Base-by-base conservation (phyloP, 805 yeast species). In the Metschnikowia proteae region DNA sequence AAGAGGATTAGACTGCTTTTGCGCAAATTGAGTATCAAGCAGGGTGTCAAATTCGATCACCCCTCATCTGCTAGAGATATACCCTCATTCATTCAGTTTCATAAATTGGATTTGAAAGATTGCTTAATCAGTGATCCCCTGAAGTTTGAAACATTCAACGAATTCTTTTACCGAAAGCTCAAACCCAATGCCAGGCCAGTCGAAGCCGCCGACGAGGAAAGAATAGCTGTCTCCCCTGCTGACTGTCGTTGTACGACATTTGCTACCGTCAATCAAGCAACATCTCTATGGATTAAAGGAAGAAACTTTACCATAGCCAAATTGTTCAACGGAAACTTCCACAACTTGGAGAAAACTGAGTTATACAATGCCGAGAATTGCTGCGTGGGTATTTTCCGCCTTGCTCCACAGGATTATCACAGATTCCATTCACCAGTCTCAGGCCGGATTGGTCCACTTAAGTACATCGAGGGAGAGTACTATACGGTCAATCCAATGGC, bases 401-500 rank as follows among this genome's bases (percentile, higher is more conserved):
- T 92, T 38, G 98, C 99, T 0, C 99, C 99, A 1, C 99, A 92
- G 63, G 99, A 92, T 64, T 92, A 92, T 61, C 99, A 92, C 62
- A 72, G 99, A 39, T 91, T 92, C 66, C 99, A 92, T 64, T 76
- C 81, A 11, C 96, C 97, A 0, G 91, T 94, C 2, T 79, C 77
- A 50, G 98, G 97, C 2, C 62, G 62, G 0, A 66, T 94, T 31
- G 86, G 86, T 1, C 74, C 80, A 49, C 83, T 92, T 11, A 73
- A 73, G 41, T 76, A 73, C 55, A 86, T 92, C 30, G 86, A 83
- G 32, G 99, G 98, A 0, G 94, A 90, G 59, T 92, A 92, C 63
- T 92, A 88, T 63, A 92, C 98, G 0, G 99, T 92, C 17, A 92
- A 92, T 60, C 98, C 98, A 1, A 92, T 92, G 98, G 98, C 98